These are phyloP conservation scores for Solanum paucissectum DNA, from an alignment of 257 asterid genomes.

Conservation along the genomic window DNA sequence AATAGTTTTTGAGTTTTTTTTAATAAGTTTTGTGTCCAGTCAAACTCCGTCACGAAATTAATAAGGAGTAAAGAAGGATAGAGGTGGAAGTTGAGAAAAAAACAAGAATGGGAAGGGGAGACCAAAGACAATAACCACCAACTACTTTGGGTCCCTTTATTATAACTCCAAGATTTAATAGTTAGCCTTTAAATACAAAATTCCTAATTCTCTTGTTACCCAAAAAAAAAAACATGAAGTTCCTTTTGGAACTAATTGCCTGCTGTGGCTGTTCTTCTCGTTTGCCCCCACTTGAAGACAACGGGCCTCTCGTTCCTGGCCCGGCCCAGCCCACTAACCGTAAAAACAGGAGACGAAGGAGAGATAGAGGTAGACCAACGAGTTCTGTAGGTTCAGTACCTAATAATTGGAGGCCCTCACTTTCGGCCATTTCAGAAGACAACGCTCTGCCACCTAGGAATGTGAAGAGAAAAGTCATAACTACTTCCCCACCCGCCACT, in stretches of 20 bases:
- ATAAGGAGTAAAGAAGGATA: too few species aligned
- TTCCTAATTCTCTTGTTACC: background rate
- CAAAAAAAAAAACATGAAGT: conserved; percentile 24
- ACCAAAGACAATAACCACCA: background rate
- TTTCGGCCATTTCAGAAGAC: conserved; percentile 21
- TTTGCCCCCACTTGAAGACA: conserved; percentile 17
- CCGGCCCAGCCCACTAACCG: background rate
- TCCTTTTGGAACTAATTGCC: conserved; percentile 34
- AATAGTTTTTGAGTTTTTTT: background rate
- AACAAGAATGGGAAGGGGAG: background rate
- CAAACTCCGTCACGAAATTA: too few species aligned
- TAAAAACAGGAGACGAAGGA: conserved; percentile 22
- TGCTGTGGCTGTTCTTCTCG: conserved; percentile 30
- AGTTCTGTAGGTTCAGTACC: background rate
- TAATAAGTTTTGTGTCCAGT: too few species aligned
- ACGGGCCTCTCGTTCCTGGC: background rate
- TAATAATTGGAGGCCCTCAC: conserved; percentile 32
- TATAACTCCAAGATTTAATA: background rate
- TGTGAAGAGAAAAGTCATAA: conserved; percentile 19
- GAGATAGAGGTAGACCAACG: conserved; percentile 11
- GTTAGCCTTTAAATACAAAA: background rate
- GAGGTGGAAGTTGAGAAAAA: background rate
- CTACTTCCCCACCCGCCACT: conserved; percentile 12
- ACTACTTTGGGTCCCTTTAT: background rate
- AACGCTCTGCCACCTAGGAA: conserved; percentile 2